Conservation (phyloP, 768 basidiomycete species). For the Cystofilobasidium macerans region DNA sequence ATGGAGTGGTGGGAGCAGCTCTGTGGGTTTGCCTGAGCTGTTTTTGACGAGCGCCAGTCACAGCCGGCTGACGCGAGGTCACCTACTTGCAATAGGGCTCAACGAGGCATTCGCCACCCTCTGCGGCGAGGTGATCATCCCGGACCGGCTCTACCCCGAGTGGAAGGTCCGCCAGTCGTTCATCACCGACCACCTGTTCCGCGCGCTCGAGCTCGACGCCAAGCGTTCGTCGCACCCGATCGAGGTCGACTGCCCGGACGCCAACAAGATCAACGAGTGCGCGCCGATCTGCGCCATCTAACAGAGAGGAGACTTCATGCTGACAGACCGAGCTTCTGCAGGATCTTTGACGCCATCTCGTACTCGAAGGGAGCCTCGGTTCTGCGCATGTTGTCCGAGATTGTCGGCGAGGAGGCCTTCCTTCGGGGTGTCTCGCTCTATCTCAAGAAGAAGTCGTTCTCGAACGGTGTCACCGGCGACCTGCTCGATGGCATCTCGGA, state of each 20-base stretch:
- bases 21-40: conserved; percentile 14
- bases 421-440: conserved; percentile 80
- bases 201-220: conserved; percentile 71
- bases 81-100: conserved; percentile 14
- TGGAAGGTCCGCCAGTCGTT: conserved; percentile 77
- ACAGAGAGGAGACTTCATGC: too few relatives aligned
- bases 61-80: not conserved
- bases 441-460: conserved; percentile 75
- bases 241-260: conserved; percentile 79
- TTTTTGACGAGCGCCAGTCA: not conserved
- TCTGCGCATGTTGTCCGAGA: conserved; percentile 82
- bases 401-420: conserved; percentile 81
- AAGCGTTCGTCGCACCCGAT: conserved; percentile 84
- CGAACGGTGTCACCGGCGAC: conserved; percentile 71
- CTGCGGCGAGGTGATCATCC: conserved; percentile 32
- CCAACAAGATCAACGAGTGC: conserved; percentile 62
- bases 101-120: conserved; percentile 57
- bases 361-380: conserved; percentile 75
- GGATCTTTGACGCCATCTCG: conserved; percentile 68
- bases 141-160: conserved; percentile 46
- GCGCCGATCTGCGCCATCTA: conserved; percentile 35
- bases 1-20: conserved; percentile 89
- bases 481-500: conserved; percentile 75
- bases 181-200: conserved; percentile 54
- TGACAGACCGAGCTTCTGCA: conserved; percentile 57